Evolutionary conservation across 768 basidiomycete genomes (phyloP).

Genomic region (Hemileccinum rubropunctum): DNA sequence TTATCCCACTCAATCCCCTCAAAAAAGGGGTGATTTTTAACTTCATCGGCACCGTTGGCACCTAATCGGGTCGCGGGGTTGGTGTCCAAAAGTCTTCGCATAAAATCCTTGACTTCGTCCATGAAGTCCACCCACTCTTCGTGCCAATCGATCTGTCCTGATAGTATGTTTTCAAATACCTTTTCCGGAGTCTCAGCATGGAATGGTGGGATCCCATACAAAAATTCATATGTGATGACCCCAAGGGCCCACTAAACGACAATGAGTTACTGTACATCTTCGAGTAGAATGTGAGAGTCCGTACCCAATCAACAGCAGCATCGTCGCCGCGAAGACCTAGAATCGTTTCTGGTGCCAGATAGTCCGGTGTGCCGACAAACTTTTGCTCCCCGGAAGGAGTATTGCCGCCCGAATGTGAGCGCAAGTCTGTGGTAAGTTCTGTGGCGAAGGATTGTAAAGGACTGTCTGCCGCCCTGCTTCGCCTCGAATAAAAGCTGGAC

Average conservation of each 20-base stretch:
- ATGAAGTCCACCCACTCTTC: slow-evolving; percentile 90
- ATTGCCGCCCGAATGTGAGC: slow-evolving; percentile 60
- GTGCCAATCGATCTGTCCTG: slow-evolving; percentile 93
- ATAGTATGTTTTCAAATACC: slow-evolving; percentile 98
- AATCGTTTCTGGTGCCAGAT: slow-evolving; percentile 93
- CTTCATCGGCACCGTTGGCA: slow-evolving; percentile 83
- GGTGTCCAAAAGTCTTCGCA: slow-evolving; percentile 78
- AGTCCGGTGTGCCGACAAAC: slow-evolving; percentile 97
- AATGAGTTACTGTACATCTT: slow-evolving; percentile 11
- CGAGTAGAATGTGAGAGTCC: slow-evolving; percentile 28
- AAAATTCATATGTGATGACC: slow-evolving; percentile 96
- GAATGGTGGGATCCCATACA: slow-evolving; percentile 96
- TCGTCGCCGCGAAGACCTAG: slow-evolving; percentile 95
- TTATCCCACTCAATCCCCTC: slow-evolving; percentile 90
- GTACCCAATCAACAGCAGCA: slow-evolving; percentile 93
- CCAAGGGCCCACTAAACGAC: slow-evolving; percentile 89
- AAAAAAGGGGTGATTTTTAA: slow-evolving; percentile 91
- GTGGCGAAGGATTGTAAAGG: slow-evolving; percentile 85
- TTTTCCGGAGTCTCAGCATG: slow-evolving; percentile 96
- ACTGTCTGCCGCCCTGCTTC: slow-evolving; percentile 61
- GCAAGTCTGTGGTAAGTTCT: slow-evolving; percentile 78
- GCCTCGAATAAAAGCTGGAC: slow-evolving; percentile 51
- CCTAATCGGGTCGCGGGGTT: slow-evolving; percentile 83
- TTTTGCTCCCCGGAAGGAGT: slow-evolving; percentile 86
- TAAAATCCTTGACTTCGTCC: slow-evolving; percentile 84